A percentile compares a stretch with the other conserved stretches of the same genome.
These are phyloP conservation scores for Magnusiomyces tetraspermus DNA, from an alignment of 1,139 yeast genomes.

Conservation along the genomic window DNA sequence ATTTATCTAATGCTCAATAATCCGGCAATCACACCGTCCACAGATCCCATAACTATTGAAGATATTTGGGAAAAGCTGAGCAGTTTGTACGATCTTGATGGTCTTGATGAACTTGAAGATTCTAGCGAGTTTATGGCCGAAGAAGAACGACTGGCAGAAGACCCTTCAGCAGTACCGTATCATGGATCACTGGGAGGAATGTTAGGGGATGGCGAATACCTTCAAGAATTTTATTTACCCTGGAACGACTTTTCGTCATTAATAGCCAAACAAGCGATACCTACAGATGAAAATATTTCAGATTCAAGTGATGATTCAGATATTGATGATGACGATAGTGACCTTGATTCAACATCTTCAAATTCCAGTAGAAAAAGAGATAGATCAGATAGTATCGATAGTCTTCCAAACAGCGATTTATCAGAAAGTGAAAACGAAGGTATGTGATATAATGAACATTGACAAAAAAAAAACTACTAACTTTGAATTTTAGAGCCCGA, in stretches of 20 bases:
- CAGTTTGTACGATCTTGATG: constrained; percentile 46
- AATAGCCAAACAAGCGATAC: constrained; percentile 35
- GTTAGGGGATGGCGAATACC: constrained; percentile 12
- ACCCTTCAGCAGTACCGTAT: constrained; percentile 6
- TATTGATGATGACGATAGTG: constrained; percentile 13
- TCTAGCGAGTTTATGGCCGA: constrained; percentile 11
- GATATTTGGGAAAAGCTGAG: constrained; percentile 54
- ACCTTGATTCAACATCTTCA: neutral
- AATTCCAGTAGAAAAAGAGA: constrained; percentile 4
- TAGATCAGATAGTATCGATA: constrained; percentile 6
- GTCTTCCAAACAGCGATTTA: neutral
- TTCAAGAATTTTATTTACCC: constrained; percentile 36
- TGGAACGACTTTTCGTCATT: constrained; percentile 39
- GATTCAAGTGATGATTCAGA: constrained; percentile 17
- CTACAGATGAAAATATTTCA: constrained; percentile 16
- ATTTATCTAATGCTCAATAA: constrained; percentile 48
- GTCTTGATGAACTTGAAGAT: constrained; percentile 46
- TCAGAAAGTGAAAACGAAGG: constrained; percentile 11
- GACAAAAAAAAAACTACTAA: neutral
- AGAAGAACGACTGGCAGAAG: constrained; percentile 6
- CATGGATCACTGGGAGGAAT: constrained; percentile 12
- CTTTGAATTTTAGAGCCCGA: neutral
- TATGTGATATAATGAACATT: neutral
- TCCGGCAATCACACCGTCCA: constrained; percentile 22
- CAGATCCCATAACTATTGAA: constrained; percentile 32